Evolutionary conservation across 2,329 filamentous ascomycete genomes (phyloP), one percentile per base, ranked within the genome.

Genomic region (Pyricularia pennisetigena): DNA sequence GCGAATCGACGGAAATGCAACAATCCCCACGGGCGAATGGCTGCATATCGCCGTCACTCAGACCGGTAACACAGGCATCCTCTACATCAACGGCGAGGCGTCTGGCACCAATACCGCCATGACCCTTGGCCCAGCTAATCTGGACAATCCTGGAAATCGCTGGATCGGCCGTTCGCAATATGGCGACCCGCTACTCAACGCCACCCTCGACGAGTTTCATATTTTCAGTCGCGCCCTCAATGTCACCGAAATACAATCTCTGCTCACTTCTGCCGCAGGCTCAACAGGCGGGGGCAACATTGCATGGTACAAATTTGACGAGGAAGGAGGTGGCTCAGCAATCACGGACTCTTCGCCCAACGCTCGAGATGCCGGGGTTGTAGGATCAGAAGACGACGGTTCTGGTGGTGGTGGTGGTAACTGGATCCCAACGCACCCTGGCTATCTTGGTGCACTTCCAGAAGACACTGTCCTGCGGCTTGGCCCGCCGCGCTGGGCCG

Each of bases 391-490:
- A 2, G 69, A 67, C 2, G 59, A 30, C 4, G 68, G 68, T 14
- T 69, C 72, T 10, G 72, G 70, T 26, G 61, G 65, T 10, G 72
- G 70, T 26, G 61, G 65, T 8, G 71, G 68, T 4, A 67, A 63
- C 62, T 77, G 75, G 75, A 68, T 75, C 4, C 75, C 75, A 4
- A 76, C 74, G 1, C 70, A 73, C 62, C 70, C 75, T 4, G 74
- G 75, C 57, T 77, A 77, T 68, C 69, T 77, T 3, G 75, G 75
- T 54, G 75, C 75, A 0, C 73, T 76, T 4, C 75, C 75, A 10
- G 75, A 77, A 30, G 75, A 77, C 66, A 75, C 74, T 0, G 75
- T 77, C 3, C 68, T 77, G 23, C 71, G 75, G 20, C 74, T 77
- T 23, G 75, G 75, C 4, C 75, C 75, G 5, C 75, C 75, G 20